Conservation (phyloP, 805 yeast species). For the Candida berthetii region DNA sequence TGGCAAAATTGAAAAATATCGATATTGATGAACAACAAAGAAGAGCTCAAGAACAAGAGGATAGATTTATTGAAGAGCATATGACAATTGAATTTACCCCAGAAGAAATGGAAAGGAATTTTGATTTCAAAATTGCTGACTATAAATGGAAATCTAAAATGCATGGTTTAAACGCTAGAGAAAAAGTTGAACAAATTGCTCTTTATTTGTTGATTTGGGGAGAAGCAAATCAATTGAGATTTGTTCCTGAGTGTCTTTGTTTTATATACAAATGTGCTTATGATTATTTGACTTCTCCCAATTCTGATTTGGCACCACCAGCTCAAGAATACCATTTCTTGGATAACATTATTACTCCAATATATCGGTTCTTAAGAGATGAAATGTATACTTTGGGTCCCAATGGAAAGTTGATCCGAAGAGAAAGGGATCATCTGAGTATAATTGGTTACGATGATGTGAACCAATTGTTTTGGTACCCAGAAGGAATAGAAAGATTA, state of each 20-base stretch:
- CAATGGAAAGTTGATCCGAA: slow-evolving; percentile 34
- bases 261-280: slow-evolving; percentile 78
- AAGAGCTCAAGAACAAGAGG: slow-evolving; percentile 40
- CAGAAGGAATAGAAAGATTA: slow-evolving; percentile 62
- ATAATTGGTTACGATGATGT: slow-evolving; percentile 87
- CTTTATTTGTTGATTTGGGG: slow-evolving; percentile 82
- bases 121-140: slow-evolving; percentile 66
- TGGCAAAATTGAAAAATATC: slow-evolving; percentile 33
- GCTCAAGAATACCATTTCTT: slow-evolving; percentile 36
- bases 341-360: slow-evolving; percentile 66
- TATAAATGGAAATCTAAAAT: slow-evolving; percentile 49
- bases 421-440: slow-evolving; percentile 58
- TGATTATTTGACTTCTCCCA: slow-evolving; percentile 40
- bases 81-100: slow-evolving; percentile 46
- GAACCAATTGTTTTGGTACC: slow-evolving; percentile 84
- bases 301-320: slow-evolving; percentile 21
- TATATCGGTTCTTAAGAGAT: slow-evolving; percentile 53
- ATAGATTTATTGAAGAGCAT: slow-evolving; percentile 39
- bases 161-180: slow-evolving; percentile 39
- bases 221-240: slow-evolving; percentile 80
- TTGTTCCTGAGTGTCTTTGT: slow-evolving; percentile 84
- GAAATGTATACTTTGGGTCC: slow-evolving; percentile 46
- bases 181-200: slow-evolving; percentile 57
- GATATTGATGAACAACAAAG: slow-evolving; percentile 26
- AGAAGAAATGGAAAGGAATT: slow-evolving; percentile 32